phyloP scores from a whole-genome alignment of 345 rosid species.

The Arabidopsis arenosa region DNA sequence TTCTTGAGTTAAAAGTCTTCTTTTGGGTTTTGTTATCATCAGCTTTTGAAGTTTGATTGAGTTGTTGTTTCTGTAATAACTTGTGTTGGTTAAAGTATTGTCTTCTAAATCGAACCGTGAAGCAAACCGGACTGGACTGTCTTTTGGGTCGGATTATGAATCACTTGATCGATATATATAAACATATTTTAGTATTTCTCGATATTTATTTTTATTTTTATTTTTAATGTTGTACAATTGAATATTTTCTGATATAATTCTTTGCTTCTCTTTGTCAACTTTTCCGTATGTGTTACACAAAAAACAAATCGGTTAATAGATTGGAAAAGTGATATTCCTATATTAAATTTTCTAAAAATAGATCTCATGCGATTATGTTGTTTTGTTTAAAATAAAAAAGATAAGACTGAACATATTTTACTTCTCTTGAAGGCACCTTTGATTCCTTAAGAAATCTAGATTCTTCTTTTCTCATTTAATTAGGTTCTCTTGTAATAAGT shows the following conservation, averaged over 20 bases:
- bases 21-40: slow-evolving; percentile 27
- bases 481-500: slow-evolving; percentile 26
- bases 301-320: slow-evolving; percentile 12
- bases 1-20: slow-evolving; percentile 6
- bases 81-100: neutral
- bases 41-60: slow-evolving; percentile 23
- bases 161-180: neutral
- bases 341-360: neutral
- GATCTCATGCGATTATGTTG: slow-evolving; percentile 11
- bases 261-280: slow-evolving; percentile 41
- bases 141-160: neutral
- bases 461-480: slow-evolving; percentile 31
- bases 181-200: neutral
- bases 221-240: neutral
- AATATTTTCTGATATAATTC: slow-evolving; percentile 20
- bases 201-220: no score
- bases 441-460: slow-evolving; percentile 42
- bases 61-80: slow-evolving; percentile 25
- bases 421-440: slow-evolving; percentile 46
- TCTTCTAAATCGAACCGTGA: slow-evolving; percentile 22
- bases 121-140: neutral
- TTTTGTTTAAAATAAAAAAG: neutral
- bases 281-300: slow-evolving; percentile 9
- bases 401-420: slow-evolving; percentile 1
- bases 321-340: slow-evolving; percentile 15